phyloP scores from a whole-genome alignment of 306 rosid species.

The Corylus heterophylla region DNA sequence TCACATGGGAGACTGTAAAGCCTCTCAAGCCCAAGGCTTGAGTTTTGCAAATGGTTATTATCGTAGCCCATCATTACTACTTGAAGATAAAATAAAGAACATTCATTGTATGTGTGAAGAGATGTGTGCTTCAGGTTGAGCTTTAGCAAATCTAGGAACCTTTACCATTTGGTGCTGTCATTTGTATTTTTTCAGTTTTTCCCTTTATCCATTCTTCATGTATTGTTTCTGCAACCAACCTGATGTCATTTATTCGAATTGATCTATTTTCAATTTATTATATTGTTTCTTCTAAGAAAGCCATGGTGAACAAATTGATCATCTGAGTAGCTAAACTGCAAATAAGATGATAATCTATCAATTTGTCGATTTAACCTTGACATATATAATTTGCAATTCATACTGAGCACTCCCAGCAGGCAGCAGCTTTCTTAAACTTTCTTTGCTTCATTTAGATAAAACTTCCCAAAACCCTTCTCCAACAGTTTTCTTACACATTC shows the following conservation, averaged over 20 bases:
- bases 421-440: too few species aligned
- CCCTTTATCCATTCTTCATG: constrained; percentile 1
- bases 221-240: constrained; percentile 31
- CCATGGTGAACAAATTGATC: not conserved
- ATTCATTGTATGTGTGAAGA: constrained; percentile 17
- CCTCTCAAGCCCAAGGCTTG: constrained; percentile 68
- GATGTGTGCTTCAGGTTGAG: constrained; percentile 33
- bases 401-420: not conserved
- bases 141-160: constrained; percentile 31
- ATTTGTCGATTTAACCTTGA: not conserved
- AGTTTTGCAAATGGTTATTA: constrained; percentile 34
- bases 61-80: constrained; percentile 38
- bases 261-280: constrained; percentile 12
- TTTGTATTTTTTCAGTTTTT: constrained; percentile 6
- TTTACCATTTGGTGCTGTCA: constrained; percentile 29
- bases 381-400: not conserved
- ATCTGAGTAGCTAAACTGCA: not conserved
- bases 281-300: constrained; percentile 1
- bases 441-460: too few species aligned
- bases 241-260: constrained; percentile 22
- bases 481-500: too few species aligned
- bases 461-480: too few species aligned
- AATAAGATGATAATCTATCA: not conserved
- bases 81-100: constrained; percentile 40
- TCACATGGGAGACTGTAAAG: constrained; percentile 78